Evolutionary conservation across 2,329 filamentous ascomycete genomes (phyloP).

Genomic region (Penicillium psychrosexuale): DNA sequence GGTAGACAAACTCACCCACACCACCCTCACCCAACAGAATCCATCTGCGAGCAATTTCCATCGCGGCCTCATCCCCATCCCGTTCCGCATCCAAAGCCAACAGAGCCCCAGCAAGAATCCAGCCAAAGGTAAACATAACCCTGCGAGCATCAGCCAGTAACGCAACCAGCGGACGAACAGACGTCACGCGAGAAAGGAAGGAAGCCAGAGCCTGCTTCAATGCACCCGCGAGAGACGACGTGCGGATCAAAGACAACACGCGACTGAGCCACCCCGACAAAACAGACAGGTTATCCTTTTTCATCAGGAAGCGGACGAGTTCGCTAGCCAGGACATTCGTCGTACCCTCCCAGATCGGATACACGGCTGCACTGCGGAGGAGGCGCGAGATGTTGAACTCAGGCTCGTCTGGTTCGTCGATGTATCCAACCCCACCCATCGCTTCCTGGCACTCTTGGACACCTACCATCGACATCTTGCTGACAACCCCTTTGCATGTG

Average conservation of each 20-base stretch:
- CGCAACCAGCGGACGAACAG: neutral
- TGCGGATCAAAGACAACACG: neutral
- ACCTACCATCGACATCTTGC: conserved; percentile 23
- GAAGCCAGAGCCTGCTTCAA: neutral
- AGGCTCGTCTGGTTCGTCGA: conserved; percentile 46
- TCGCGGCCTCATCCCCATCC: conserved; percentile 31
- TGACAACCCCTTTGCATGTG: conserved; percentile 35
- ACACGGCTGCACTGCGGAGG: conserved; percentile 55
- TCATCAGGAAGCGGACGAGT: conserved; percentile 36
- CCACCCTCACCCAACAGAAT: conserved; percentile 24
- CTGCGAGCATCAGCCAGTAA: conserved; percentile 19
- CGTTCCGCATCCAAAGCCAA: conserved; percentile 39
- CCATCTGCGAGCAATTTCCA: conserved; percentile 40
- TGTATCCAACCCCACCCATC: conserved; percentile 32
- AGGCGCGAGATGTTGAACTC: conserved; percentile 63
- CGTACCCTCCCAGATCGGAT: conserved; percentile 66
- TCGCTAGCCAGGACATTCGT: conserved; percentile 64
- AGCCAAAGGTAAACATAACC: conserved; percentile 36
- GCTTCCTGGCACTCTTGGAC: conserved; percentile 33
- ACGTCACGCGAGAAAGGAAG: neutral
- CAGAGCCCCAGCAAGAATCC: conserved; percentile 36
- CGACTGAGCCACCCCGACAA: neutral
- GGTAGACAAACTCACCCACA: conserved; percentile 26
- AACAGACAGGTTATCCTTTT: conserved; percentile 12
- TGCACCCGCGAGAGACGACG: neutral